Base-by-base conservation (phyloP, 2,329 filamentous ascomycete genomes). In the Magnaporthiopsis incrustans region DNA sequence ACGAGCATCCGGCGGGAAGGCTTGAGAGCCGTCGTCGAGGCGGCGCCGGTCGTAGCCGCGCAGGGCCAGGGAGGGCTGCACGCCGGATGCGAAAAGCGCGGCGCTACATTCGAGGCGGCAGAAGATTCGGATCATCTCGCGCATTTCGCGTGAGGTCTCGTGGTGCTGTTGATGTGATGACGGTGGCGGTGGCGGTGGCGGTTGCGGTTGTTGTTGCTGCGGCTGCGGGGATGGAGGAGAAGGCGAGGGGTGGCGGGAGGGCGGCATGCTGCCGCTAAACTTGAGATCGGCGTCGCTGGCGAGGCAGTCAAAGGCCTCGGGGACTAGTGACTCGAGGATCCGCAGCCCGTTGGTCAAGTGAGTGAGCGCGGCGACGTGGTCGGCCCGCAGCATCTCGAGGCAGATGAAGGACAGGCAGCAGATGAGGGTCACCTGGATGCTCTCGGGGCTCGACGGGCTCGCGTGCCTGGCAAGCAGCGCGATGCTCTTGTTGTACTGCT, bases 401-500 rank as follows among this genome's bases (percentile, higher is more conserved):
- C 67, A 71, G 65, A 72, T 70, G 59, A 71, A 72, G 35, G 67
- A 67, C 22, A 72, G 65, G 53, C 71, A 72, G 66, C 71, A 72
- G 50, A 70, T 62, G 33, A 72, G 68, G 2, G 68, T 71, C 14
- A 72, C 60, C 25, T 66, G 67, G 6, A 73, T 69, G 66, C 69
- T 71, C n/a, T 69, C 69, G 8, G 65, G 59, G 30, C 66, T 67
- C 4, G 68, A 67, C 4, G 68, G 69, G 6, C 65, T 65, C 8
- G 69, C 69, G 61, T 72, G 70, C 50, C 63, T 65, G 35, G 71
- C 70, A 22, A 77, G 70, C 26, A 71, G 69, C 60, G 72, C 72
- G 62, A 78, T 74, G 26, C 76, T 74, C 12, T 70, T 69, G 67
- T 73, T 75, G 67, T 78, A 77, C 63, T 77, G 74, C 64, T 75